These are phyloP conservation scores for Sphaerulina musiva DNA, from an alignment of 2,329 filamentous ascomycete species.

Conservation along the genomic window DNA sequence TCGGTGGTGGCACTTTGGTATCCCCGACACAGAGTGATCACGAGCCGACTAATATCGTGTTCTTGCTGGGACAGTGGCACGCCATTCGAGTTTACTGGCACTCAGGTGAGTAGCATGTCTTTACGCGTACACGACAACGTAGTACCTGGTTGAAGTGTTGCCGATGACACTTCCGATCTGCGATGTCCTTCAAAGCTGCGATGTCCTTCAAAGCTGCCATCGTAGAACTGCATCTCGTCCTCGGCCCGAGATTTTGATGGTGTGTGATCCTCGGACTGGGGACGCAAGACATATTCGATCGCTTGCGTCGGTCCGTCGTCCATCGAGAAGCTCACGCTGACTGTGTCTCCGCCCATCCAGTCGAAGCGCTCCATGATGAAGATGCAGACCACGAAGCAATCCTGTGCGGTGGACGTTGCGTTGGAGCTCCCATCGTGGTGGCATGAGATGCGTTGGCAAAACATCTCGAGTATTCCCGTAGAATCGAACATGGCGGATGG, in stretches of 20 bases:
- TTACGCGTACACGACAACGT: not conserved
- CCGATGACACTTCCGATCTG: slow-evolving; percentile 3
- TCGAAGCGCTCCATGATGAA: slow-evolving; percentile 14
- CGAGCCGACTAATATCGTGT: slow-evolving; percentile 2
- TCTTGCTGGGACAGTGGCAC: slow-evolving; percentile 7
- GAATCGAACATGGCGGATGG: slow-evolving; percentile 9
- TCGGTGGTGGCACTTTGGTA: not conserved
- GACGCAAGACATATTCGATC: not conserved
- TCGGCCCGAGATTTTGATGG: not conserved
- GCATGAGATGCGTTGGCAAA: slow-evolving; percentile 9
- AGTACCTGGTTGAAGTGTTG: slow-evolving; percentile 5
- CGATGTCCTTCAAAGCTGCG: not conserved
- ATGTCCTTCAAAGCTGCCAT: slow-evolving; percentile 6
- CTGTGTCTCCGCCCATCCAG: slow-evolving; percentile 8
- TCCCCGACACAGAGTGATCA: slow-evolving; percentile 9
- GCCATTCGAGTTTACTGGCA: slow-evolving; percentile 1
- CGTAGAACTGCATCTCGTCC: slow-evolving; percentile 1
- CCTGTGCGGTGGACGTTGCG: not conserved
- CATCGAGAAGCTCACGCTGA: slow-evolving; percentile 3
- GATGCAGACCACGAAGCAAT: slow-evolving; percentile 3
- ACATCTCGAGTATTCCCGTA: slow-evolving; percentile 10
- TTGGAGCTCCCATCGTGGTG: not conserved
- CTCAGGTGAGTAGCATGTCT: not conserved
- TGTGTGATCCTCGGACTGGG: not conserved
- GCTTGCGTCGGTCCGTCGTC: not conserved